Evolutionary conservation across 345 rosid genomes (phyloP), one percentile per base, ranked within the genome.

Genomic region (Eucalyptus polyanthemos): DNA sequence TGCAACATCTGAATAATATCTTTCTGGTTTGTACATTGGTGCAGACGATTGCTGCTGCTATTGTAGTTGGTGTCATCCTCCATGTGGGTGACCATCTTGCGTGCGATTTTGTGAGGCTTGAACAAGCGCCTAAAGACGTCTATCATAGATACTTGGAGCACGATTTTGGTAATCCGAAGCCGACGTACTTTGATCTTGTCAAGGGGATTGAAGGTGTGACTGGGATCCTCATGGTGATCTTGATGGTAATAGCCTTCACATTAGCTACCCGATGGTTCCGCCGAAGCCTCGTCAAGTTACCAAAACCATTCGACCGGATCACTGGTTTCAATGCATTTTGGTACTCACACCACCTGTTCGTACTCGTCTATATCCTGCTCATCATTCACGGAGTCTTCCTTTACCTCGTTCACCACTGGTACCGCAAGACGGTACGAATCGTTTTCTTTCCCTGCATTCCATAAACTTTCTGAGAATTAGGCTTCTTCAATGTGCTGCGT

Each of bases 271-370:
- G 93, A 87, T 94, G 96, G 95, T 96, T 95, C 92, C 93, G 99
- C 89, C 90, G 97, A 27, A 97, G 94, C 91, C 94, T 94, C 11
- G 92, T 96, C 87, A 96, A 95, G 90, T 92, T 97, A 31, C 99
- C 99, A 12, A 97, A 94, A 91, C 99, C 99, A 29, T 97, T 97
- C 50, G 96, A 97, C 89, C 96, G 98, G 91, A 90, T 97, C 67
- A 97, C 99, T 16, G 99, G 99, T 88, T 97, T 94, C 93, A 97
- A 97, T 87, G 98, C 99, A 56, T 97, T 97, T 89, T 97, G 99
- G 99, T 97, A 97, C 90, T 97, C 99, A 25, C 99, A 97, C 93
- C 99, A 97, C 91, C 91, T 97, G 29, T 94, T 97, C 88, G 92
- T 95, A 69, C 21, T 94, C 80, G 99, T 97, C 90, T 97, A 97